Base-by-base conservation (phyloP, 345 rosid genomes). In the Aurinia saxatilis region DNA sequence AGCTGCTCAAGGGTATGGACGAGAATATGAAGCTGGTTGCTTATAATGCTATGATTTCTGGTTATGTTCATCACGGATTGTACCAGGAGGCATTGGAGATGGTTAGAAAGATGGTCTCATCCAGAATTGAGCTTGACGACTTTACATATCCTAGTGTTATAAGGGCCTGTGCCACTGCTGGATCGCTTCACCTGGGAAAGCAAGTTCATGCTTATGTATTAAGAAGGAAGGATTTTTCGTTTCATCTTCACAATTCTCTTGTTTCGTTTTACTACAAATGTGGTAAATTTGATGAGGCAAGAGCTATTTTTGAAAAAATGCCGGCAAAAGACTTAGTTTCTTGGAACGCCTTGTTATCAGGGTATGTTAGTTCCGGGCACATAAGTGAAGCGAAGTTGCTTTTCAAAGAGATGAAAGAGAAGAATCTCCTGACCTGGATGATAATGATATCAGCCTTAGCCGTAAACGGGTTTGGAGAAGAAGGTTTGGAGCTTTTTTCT, bases 331-430 rank as follows among this genome's bases (percentile, higher is more conserved):
- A 73, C 45, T 33, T 73, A 62, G 77, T 73, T 30, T 67, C 77
- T n/a, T 73, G 77, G 77, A 73, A 73, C 16, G 77, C 77, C 0
- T 50, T 73, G 65, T 68, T 73, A 16, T 73, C 77, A 18, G 70
- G 73, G 21, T 73, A 62, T 46, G 70, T 73, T 49, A 73, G 77
- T 21, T 69, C 73, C 0, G 73, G 77, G 34, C 50, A 55, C 57
- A 73, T 73, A 48, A 46, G 44, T 57, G 77, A 73, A 48, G 77
- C 77, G 35, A 73, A 63, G 73, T 21, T 63, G 51, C 48, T 73
- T 62, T 73, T 73, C 54, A 56, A 52, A 30, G 70, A 73, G 30
- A 73, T 73, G 73, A 33, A 44, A 35, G 73, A 68, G 62, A 73
- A 58, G 70, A 73, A 68, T 33, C 55, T 63, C 23, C 13, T 73